Conservation (phyloP, 2,329 filamentous ascomycete genomes). For the Clonostachys byssicola region DNA sequence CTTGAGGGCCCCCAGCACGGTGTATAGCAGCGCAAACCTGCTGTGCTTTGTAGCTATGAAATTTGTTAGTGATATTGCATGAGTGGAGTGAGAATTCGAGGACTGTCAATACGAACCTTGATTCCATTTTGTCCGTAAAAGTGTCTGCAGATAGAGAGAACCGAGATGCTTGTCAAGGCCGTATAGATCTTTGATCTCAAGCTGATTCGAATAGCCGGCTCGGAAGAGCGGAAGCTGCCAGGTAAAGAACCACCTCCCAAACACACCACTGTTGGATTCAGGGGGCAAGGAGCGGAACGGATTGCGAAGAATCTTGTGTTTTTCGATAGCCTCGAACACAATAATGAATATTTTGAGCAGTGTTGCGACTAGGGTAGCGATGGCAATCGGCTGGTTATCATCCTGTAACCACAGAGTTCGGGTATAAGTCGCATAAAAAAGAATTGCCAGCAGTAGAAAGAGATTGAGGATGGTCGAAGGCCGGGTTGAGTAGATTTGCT, state of each 20-base stretch:
- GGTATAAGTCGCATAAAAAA: constrained; percentile 2
- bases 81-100: no score
- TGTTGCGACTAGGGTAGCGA: neutral
- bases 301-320: constrained; percentile 1
- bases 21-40: constrained; percentile 1
- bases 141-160: constrained; percentile 1
- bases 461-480: constrained; percentile 4
- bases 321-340: constrained; percentile 2
- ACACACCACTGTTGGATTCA: constrained; percentile 3
- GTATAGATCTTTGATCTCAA: constrained; percentile 4
- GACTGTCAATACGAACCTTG: neutral
- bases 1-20: constrained; percentile 3
- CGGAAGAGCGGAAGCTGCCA: constrained; percentile 5
- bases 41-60: neutral
- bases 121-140: neutral
- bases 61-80: neutral
- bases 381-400: neutral
- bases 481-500: constrained; percentile 3
- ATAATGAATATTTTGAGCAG: constrained; percentile 2
- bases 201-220: constrained; percentile 1
- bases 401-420: constrained; percentile 4
- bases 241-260: constrained; percentile 3
- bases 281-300: constrained; percentile 1
- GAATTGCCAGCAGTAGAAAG: constrained; percentile 2
- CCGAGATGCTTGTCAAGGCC: constrained; percentile 4